A percentile compares a stretch with the other conserved stretches of the same genome.
These are phyloP conservation scores for Lecanosticta acicola DNA, from an alignment of 2,329 filamentous ascomycete species.

Conservation along the genomic window DNA sequence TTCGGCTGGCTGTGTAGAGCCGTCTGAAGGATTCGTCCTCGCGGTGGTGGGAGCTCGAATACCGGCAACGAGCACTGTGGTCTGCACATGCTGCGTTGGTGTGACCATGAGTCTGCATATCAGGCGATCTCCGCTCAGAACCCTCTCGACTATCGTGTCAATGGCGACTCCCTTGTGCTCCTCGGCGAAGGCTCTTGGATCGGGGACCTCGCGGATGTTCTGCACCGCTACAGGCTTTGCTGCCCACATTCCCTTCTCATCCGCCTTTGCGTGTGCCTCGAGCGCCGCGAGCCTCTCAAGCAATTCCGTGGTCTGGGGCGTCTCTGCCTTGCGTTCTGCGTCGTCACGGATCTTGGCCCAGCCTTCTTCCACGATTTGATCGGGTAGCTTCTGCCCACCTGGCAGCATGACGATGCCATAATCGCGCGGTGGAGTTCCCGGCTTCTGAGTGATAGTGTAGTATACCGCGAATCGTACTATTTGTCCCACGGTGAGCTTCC, in stretches of 20 bases:
- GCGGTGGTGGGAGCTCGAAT: slow-evolving; percentile 86
- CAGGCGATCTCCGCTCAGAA: slow-evolving; percentile 84
- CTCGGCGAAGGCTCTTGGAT: slow-evolving; percentile 69
- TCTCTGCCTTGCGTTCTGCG: slow-evolving; percentile 84
- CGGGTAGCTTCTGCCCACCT: slow-evolving; percentile 71
- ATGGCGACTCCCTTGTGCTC: slow-evolving; percentile 80
- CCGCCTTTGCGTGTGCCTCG: slow-evolving; percentile 71
- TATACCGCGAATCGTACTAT: slow-evolving; percentile 76
- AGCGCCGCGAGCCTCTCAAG: slow-evolving; percentile 72
- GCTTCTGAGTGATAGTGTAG: slow-evolving; percentile 72
- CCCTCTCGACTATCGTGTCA: slow-evolving; percentile 76
- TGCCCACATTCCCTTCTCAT: slow-evolving; percentile 76
- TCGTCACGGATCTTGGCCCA: slow-evolving; percentile 94
- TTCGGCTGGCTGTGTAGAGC: slow-evolving; percentile 77
- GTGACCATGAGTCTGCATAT: slow-evolving; percentile 75
- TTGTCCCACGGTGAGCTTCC: slow-evolving; percentile 79
- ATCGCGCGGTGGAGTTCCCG: slow-evolving; percentile 62
- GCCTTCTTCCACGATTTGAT: slow-evolving; percentile 77
- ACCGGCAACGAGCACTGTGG: slow-evolving; percentile 82
- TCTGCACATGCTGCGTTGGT: slow-evolving; percentile 80
- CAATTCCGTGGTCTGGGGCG: slow-evolving; percentile 63
- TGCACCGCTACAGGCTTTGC: slow-evolving; percentile 62
- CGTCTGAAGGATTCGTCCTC: slow-evolving; percentile 70
- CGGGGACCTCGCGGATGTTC: slow-evolving; percentile 72
- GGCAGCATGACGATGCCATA: slow-evolving; percentile 77